Percentiles rank a stretch among this genome's conserved stretches.
phyloP scores from a whole-genome alignment of 345 rosid species.

The Eucalyptus urophylla region DNA sequence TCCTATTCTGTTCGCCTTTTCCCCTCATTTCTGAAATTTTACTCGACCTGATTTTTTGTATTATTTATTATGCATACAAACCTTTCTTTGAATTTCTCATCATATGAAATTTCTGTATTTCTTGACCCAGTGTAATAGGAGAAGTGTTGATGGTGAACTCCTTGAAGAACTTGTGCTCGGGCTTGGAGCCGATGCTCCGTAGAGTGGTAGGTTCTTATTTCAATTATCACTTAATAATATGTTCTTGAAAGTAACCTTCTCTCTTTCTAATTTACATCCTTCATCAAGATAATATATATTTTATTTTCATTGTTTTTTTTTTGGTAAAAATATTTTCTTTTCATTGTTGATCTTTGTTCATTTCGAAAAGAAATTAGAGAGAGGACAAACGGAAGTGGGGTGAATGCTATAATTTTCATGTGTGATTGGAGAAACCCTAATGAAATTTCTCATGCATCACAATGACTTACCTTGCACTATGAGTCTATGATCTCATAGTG shows the following conservation, averaged over 20 bases:
- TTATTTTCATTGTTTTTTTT: background rate
- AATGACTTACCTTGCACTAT: background rate
- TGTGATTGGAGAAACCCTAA: background rate
- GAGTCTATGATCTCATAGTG: background rate
- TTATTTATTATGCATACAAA: background rate
- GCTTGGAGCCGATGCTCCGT: conserved; percentile 74
- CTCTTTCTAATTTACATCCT: background rate
- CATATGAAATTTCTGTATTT: background rate
- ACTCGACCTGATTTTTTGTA: background rate
- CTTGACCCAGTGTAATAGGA: conserved; percentile 36
- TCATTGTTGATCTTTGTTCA: background rate
- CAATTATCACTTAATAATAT: background rate
- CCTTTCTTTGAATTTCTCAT: background rate
- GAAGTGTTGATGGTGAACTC: conserved; percentile 39
- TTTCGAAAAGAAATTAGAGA: background rate
- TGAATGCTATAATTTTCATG: background rate
- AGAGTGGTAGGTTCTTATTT: conserved; percentile 46
- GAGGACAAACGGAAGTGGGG: background rate
- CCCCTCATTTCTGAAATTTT: background rate
- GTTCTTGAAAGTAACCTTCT: background rate
- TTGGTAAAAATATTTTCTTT: background rate
- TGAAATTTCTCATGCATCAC: background rate
- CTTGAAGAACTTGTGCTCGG: conserved; percentile 22
- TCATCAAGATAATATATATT: background rate
- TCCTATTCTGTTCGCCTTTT: background rate